A percentile compares a stretch with the other conserved stretches of the same genome.
Evolutionary conservation across 1,284 basidiomycete species (phyloP).

Genomic region (Pulveroboletus sp.): DNA sequence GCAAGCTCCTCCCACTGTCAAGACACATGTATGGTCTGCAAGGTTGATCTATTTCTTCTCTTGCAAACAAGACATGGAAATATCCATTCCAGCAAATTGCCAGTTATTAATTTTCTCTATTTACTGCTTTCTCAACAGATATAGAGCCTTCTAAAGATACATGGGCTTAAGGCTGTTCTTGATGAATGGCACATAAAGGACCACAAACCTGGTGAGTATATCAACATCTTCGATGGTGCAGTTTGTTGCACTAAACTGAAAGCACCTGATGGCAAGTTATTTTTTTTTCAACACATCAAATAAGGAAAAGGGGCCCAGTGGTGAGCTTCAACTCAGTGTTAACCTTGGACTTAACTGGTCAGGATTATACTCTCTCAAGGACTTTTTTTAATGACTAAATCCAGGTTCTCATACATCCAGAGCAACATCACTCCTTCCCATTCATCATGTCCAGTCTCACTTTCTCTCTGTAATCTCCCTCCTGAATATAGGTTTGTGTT

Average conservation of each 20-base stretch:
- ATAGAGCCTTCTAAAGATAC: background rate
- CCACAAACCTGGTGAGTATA: background rate
- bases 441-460: no score
- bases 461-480: no score
- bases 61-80: background rate
- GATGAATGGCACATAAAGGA: background rate
- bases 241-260: background rate
- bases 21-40: background rate
- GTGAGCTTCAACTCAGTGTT: background rate
- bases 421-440: no score
- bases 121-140: background rate
- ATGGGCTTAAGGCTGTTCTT: background rate
- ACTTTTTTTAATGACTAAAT: no score
- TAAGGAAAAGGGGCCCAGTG: background rate
- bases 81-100: background rate
- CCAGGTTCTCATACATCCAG: no score
- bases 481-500: no score
- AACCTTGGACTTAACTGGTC: background rate
- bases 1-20: background rate
- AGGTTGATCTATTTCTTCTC: background rate
- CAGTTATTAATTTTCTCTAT: background rate
- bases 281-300: background rate
- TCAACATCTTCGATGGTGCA: background rate
- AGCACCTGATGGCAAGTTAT: background rate
- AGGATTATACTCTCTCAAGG: no score